Percentiles rank a stretch among this genome's conserved stretches.
Evolutionary conservation across 2,329 filamentous ascomycete genomes (phyloP).

Genomic region (Canariomyces notabilis): DNA sequence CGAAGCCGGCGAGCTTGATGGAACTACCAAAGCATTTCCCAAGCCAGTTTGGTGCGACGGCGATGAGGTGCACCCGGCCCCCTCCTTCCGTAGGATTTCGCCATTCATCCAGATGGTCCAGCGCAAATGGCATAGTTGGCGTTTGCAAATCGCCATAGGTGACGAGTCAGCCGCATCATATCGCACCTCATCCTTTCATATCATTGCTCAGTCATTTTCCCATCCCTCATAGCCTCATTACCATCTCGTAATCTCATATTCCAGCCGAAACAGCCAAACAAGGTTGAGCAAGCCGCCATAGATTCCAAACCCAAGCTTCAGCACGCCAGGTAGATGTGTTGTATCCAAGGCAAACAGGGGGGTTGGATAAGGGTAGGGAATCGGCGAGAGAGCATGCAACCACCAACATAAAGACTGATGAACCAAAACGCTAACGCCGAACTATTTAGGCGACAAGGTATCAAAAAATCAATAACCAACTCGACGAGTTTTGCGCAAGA

Average conservation of each 20-base stretch:
- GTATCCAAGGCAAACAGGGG: background rate
- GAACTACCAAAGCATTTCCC: too few relatives aligned
- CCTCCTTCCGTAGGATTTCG: too few relatives aligned
- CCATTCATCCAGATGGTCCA: too few relatives aligned
- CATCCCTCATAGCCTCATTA: conserved; percentile 11
- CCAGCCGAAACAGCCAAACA: conserved; percentile 19
- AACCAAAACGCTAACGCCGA: conserved; percentile 15
- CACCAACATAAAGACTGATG: conserved; percentile 5
- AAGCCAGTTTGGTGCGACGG: too few relatives aligned
- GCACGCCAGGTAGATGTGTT: too few relatives aligned
- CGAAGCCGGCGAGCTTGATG: background rate
- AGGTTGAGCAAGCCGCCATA: too few relatives aligned
- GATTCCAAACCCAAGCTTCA: too few relatives aligned
- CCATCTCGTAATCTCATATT: conserved; percentile 15
- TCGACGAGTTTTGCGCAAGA: conserved; percentile 5
- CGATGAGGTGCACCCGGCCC: too few relatives aligned
- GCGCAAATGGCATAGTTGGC: too few relatives aligned
- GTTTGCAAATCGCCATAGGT: too few relatives aligned
- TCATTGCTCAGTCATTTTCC: conserved; percentile 1
- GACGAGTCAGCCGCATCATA: too few relatives aligned
- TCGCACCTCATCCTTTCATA: too few relatives aligned
- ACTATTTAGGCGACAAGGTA: conserved; percentile 26
- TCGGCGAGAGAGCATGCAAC: background rate
- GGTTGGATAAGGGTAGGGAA: background rate
- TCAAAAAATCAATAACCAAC: conserved; percentile 21